Conservation (phyloP, 768 basidiomycete species). For the Mycena maculata region DNA sequence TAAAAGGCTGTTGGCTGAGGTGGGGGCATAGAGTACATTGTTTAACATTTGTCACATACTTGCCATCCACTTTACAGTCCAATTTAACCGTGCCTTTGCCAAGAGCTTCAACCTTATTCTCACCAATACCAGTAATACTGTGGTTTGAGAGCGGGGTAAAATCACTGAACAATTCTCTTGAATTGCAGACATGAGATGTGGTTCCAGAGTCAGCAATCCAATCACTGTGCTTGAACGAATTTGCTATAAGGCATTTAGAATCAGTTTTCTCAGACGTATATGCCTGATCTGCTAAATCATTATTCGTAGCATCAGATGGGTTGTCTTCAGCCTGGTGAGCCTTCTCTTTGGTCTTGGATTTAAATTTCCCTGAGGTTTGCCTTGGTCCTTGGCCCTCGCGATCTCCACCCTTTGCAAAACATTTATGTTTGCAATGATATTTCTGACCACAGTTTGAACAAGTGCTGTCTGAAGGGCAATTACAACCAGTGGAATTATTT, state of each 20-base stretch:
- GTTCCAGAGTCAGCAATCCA: neutral
- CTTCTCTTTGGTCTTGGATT: neutral
- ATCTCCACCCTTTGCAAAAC: constrained; percentile 1
- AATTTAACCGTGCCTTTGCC: constrained; percentile 2
- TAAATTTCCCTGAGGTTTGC: neutral
- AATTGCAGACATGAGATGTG: constrained; percentile 1
- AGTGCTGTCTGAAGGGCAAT: constrained; percentile 1
- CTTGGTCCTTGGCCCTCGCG: neutral
- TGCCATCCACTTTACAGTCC: neutral
- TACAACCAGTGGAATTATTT: neutral
- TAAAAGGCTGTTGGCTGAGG: neutral
- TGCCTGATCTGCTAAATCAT: neutral
- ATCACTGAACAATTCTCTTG: neutral
- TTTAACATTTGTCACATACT: constrained; percentile 10
- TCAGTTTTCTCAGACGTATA: neutral
- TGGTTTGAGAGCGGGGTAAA: constrained; percentile 5
- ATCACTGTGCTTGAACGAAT: neutral
- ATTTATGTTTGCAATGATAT: constrained; percentile 9
- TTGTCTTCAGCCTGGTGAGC: neutral
- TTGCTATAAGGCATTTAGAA: neutral
- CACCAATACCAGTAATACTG: constrained; percentile 1
- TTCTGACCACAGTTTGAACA: constrained; percentile 8
- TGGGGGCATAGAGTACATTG: neutral
- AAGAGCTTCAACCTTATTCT: constrained; percentile 7
- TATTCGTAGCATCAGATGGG: neutral